phyloP scores from a whole-genome alignment of 495 filamentous ascomycete species.

The Parachaetomium inaequale region DNA sequence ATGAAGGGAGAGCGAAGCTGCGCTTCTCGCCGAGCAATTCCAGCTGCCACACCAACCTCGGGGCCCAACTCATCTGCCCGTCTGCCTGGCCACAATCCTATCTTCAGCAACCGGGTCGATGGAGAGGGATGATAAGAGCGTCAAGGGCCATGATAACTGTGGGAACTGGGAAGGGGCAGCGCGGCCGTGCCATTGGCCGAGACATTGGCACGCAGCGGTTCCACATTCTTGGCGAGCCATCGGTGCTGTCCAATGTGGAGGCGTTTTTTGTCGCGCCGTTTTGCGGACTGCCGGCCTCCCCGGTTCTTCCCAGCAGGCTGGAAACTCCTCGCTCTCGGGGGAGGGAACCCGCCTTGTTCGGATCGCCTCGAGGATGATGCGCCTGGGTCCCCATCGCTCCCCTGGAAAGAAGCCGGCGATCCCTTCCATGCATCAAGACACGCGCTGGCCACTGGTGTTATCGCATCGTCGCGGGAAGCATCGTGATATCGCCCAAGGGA shows the following conservation, averaged over 20 bases:
- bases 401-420: neutral
- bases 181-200: slow-evolving; percentile 21
- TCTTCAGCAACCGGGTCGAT: neutral
- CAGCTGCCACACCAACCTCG: too few relatives aligned
- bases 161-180: slow-evolving; percentile 10
- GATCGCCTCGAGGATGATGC: neutral
- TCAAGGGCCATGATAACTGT: slow-evolving; percentile 16
- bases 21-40: neutral
- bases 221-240: neutral
- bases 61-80: neutral
- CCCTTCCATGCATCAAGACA: slow-evolving; percentile 7
- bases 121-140: slow-evolving; percentile 25
- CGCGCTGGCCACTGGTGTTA: slow-evolving; percentile 18
- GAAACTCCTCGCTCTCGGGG: neutral
- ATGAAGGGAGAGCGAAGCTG: neutral
- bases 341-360: neutral
- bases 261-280: neutral
- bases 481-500: slow-evolving; percentile 9
- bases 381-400: neutral
- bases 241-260: neutral
- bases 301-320: neutral
- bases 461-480: slow-evolving; percentile 21
- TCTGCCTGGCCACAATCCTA: neutral
- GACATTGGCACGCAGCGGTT: slow-evolving; percentile 12
- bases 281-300: neutral